These are phyloP conservation scores for Lactarius akahatsu DNA, from an alignment of 768 basidiomycete genomes.

Conservation along the genomic window DNA sequence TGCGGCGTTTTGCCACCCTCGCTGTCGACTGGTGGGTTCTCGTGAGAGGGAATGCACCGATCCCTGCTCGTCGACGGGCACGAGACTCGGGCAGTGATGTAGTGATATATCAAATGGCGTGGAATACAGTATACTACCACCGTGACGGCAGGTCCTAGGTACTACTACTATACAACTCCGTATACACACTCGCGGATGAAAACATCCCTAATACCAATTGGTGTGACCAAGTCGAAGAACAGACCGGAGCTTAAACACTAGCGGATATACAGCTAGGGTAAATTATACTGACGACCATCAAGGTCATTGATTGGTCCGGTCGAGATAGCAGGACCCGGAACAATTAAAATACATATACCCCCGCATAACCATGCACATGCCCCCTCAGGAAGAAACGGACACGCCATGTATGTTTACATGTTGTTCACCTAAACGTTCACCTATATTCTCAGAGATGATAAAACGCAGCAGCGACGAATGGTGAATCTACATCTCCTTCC, in stretches of 20 bases:
- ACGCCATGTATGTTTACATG: not conserved
- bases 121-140: not conserved
- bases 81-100: no score
- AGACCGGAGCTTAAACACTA: not conserved
- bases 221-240: not conserved
- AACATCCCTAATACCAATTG: not conserved
- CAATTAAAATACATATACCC: not conserved
- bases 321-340: not conserved
- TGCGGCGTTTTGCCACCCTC: slow-evolving; percentile 65
- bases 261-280: no score
- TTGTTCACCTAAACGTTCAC: not conserved
- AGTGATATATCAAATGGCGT: no score
- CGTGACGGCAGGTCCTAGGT: not conserved
- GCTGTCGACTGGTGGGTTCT: slow-evolving; percentile 60
- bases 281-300: slow-evolving; percentile 1
- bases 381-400: not conserved
- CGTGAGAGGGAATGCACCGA: not conserved
- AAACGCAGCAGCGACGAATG: not conserved
- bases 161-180: not conserved
- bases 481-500: not conserved
- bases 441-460: not conserved
- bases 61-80: no score
- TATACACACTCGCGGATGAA: no score
- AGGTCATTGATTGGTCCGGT: not conserved
- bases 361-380: not conserved